phyloP scores from a whole-genome alignment of 176 grass and related monocot species.

The Carex parvula region DNA sequence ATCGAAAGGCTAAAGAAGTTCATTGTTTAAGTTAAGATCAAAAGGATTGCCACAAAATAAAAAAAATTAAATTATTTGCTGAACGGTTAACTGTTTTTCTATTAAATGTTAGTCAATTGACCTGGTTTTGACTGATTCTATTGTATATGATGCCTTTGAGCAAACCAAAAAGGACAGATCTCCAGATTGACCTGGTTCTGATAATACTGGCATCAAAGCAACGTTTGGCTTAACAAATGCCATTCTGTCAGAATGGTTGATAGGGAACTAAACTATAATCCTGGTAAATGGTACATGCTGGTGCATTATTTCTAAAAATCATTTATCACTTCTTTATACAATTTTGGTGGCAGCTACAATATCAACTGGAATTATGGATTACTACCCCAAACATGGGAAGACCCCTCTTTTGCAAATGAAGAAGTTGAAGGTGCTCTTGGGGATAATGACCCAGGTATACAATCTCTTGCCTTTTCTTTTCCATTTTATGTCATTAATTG shows the following conservation, averaged over 20 bases:
- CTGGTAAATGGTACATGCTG: background rate
- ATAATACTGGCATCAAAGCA: background rate
- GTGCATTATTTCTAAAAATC: background rate
- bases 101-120: background rate
- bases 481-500: background rate
- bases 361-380: conserved; percentile 98
- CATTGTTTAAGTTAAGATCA: background rate
- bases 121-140: background rate
- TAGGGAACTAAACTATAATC: background rate
- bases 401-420: conserved; percentile 70
- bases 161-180: background rate
- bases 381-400: conserved; percentile 94
- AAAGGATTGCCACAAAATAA: background rate
- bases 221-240: background rate
- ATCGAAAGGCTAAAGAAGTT: background rate
- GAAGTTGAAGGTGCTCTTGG: conserved; percentile 95
- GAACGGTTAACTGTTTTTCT: background rate
- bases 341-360: conserved; percentile 44
- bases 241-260: background rate
- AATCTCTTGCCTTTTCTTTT: background rate
- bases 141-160: background rate
- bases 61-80: background rate
- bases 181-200: background rate
- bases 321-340: conserved; percentile 6
- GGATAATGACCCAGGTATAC: conserved; percentile 90